Evolutionary conservation across 2,329 filamentous ascomycete genomes (phyloP), one percentile per base, ranked within the genome.

Genomic region (Lojkania enalia): DNA sequence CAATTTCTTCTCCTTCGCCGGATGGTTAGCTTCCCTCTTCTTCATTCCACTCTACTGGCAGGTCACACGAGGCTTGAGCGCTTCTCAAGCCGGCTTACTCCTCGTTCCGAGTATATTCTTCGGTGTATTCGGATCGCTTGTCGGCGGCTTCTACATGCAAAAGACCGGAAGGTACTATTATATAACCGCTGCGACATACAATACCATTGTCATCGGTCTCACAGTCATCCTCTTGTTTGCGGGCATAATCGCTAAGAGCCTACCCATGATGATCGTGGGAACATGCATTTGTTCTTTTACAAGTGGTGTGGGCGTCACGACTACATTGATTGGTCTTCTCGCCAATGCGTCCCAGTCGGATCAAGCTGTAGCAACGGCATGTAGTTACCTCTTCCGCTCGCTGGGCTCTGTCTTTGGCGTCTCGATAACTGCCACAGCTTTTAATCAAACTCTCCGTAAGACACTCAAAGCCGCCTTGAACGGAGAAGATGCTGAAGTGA

Each of bases 31-130:
- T 0, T 71, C 78, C 1, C 53, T 87, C 3, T 92, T 89, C 73
- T 88, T 88, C 69, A 72, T 88, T n/a, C 86, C 88, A 1, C 74
- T 92, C 2, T 89, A 86, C 69, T 88, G 87, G 69, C 88, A 92
- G 68, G 87, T 85, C 4, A 84, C 86, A 1, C 75, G 85, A 38
- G 82, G 81, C 4, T 71, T 83, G 18, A 79, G 77, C 3, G 84
- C 88, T 1, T 83, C 84, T 0, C 66, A 75, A 42, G 81, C 86
- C 3, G 87, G 87, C 1, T 48, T 86, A 1, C 73, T 83, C 23
- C 77, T 92, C 14, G 72, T 92, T 21, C 87, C 88, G 0, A 77
- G 77, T 42, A 86, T 88, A 52, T 31, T 84, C 2, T 71, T 73
- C 4, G 80, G 79, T 19, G 86, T 90, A 2, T 63, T 67, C 2